phyloP scores from a whole-genome alignment of 2,329 filamentous ascomycete species.

The Xylaria arbuscula region DNA sequence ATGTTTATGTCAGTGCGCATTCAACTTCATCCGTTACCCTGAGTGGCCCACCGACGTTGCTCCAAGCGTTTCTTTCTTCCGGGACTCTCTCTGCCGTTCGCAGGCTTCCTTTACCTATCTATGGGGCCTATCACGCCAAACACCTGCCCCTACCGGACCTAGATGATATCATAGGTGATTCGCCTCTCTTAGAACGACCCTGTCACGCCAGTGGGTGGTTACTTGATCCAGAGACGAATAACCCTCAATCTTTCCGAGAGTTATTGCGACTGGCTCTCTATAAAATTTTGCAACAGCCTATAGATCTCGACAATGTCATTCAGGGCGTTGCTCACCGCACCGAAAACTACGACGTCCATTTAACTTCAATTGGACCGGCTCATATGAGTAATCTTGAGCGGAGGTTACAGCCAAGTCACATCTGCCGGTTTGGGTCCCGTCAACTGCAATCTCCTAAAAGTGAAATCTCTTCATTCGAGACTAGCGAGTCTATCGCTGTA shows the following conservation, averaged over 20 bases:
- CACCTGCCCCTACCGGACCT: conserved; percentile 9
- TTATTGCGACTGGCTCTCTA: conserved; percentile 10
- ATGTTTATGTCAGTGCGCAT: conserved; percentile 14
- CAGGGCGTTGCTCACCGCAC: not conserved
- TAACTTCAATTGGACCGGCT: conserved; percentile 17
- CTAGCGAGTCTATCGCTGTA: conserved; percentile 3
- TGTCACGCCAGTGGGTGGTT: not conserved
- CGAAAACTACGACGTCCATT: conserved; percentile 1
- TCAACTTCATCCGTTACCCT: conserved; percentile 21
- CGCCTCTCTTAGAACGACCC: not conserved
- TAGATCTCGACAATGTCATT: conserved; percentile 15
- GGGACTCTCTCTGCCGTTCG: not conserved
- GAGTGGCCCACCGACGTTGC: conserved; percentile 13
- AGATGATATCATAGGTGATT: conserved; percentile 12
- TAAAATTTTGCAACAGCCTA: conserved; percentile 7
- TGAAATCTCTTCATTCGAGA: not conserved
- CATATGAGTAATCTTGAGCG: conserved; percentile 16
- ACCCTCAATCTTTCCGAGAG: conserved; percentile 16
- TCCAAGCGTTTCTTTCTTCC: conserved; percentile 8
- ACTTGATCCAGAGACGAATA: not conserved
- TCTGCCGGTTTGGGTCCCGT: conserved; percentile 16
- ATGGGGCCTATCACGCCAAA: conserved; percentile 17
- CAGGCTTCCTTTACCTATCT: conserved; percentile 18
- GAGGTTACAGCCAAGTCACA: conserved; percentile 1
- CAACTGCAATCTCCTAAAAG: conserved; percentile 3